Base-by-base conservation (phyloP, 805 yeast genomes). In the Saccharomycopsis selenospora region DNA sequence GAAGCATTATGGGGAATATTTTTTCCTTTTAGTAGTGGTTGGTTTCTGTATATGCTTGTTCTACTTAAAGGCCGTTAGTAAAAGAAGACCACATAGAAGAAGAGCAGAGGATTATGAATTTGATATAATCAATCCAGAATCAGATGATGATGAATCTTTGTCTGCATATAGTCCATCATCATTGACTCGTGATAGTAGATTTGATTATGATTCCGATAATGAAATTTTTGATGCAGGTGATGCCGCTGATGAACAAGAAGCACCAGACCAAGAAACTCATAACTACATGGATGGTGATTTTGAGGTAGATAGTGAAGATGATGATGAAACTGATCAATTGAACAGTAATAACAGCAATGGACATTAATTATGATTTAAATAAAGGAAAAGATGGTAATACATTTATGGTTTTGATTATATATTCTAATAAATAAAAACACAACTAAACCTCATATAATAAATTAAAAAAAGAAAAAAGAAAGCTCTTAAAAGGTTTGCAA, bases 31-130 rank as follows among this genome's bases (percentile, higher is more conserved):
- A 17, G 72, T 82, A 4, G 68, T 78, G 2, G 53, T 81, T 43
- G 91, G 91, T 4, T 78, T 80, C 55, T 59, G 70, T 3, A 60
- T 71, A 10, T 68, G 66, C 53, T 64, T 67, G 59, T 68, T 63
- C 53, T 77, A 68, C 57, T 72, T 61, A 56, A 71, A 65, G 67
- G 70, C 64, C 4, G 62, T 72, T 52, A 71, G 69, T 52, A 66
- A 68, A 55, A 58, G 64, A 52, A 65, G 75, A 46, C 66, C 63
- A 42, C 64, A 70, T 55, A 64, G 77, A 50, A 69, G 86, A 64
- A 67, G 89, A 65, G 77, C 82, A 57, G 88, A 81, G 36, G 78
- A 79, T 47, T 81, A 76, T 58, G 93, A 85, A 60, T 82, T 85
- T 59, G 95, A 85, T 59, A 79, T 84, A 42, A 85, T 85, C 41